Percentiles rank a stretch among this genome's conserved stretches.
Conservation (phyloP, 768 basidiomycete species). For the Termitomyces sp. region DNA sequence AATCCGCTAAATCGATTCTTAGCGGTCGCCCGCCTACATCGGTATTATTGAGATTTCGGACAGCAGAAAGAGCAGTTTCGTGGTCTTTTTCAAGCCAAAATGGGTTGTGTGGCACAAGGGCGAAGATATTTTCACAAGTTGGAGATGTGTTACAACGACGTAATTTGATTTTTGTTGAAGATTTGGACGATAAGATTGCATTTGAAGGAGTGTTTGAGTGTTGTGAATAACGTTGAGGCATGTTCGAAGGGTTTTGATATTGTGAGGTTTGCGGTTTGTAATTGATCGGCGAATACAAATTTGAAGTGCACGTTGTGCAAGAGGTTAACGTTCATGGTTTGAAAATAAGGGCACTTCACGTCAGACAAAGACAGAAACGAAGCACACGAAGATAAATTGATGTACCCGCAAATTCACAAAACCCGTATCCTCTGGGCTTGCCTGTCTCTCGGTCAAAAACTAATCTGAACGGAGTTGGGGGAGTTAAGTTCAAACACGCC, state of each 20-base stretch:
- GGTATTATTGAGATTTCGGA: constrained; percentile 90
- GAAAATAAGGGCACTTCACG: constrained; percentile 24
- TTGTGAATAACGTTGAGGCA: background rate
- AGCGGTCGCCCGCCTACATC: constrained; percentile 91
- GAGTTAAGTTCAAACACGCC: constrained; percentile 9
- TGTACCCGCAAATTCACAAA: constrained; percentile 89
- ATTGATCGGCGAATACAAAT: background rate
- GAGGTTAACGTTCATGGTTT: constrained; percentile 4
- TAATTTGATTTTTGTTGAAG: background rate
- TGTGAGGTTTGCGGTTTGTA: background rate
- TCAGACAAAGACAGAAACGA: constrained; percentile 27
- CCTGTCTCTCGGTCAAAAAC: constrained; percentile 92
- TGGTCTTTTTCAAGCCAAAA: constrained; percentile 55
- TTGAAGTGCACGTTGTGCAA: background rate
- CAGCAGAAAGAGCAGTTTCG: constrained; percentile 92
- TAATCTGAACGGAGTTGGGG: constrained; percentile 40
- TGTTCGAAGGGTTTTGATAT: background rate
- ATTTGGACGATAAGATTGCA: background rate
- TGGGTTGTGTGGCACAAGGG: constrained; percentile 7
- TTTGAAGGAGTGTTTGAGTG: background rate
- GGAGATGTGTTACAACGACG: background rate
- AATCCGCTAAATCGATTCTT: constrained; percentile 92
- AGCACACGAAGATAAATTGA: constrained; percentile 27
- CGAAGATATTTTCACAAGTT: background rate
- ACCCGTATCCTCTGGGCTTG: constrained; percentile 91